Conservation (phyloP, 2,329 filamentous ascomycete species). For the Passalora sequoiae region DNA sequence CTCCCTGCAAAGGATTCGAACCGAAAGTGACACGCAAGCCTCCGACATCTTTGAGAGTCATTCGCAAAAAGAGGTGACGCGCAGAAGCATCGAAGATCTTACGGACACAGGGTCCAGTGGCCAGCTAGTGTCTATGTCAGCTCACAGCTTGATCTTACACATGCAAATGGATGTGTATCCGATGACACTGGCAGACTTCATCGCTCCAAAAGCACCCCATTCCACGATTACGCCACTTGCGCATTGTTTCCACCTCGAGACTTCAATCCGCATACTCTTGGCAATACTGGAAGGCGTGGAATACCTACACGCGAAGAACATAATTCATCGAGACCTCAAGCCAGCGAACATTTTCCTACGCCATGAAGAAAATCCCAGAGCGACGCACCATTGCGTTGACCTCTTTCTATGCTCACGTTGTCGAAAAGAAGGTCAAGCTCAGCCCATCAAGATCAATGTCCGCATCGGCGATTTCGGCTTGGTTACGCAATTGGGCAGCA, state of each 20-base stretch:
- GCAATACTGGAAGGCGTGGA: slow-evolving; percentile 59
- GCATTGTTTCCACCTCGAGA: slow-evolving; percentile 59
- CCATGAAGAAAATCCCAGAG: slow-evolving; percentile 32
- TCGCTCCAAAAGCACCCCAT: slow-evolving; percentile 38
- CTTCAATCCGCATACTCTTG: slow-evolving; percentile 54
- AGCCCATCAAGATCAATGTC: slow-evolving; percentile 35
- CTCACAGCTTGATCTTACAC: slow-evolving; percentile 49
- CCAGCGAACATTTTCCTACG: slow-evolving; percentile 64
- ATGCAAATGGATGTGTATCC: slow-evolving; percentile 66
- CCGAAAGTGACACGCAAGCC: slow-evolving; percentile 15
- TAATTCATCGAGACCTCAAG: slow-evolving; percentile 64
- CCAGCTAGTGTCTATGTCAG: slow-evolving; percentile 9
- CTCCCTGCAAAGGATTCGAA: slow-evolving; percentile 14
- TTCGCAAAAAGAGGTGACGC: too few relatives aligned
- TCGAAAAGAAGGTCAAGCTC: slow-evolving; percentile 11
- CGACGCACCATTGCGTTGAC: slow-evolving; percentile 40
- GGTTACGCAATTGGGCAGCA: slow-evolving; percentile 50
- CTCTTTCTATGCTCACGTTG: slow-evolving; percentile 47
- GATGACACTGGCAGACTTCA: slow-evolving; percentile 56
- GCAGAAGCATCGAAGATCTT: too few relatives aligned
- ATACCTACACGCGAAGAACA: slow-evolving; percentile 57
- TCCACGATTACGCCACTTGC: slow-evolving; percentile 28
- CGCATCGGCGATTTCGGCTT: slow-evolving; percentile 66
- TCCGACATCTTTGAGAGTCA: slow-evolving; percentile 16
- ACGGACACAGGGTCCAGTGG: too few relatives aligned